A percentile compares a stretch with the other conserved stretches of the same genome.
Evolutionary conservation across 2,329 filamentous ascomycete genomes (phyloP).

Genomic region (Fusarium austroafricanum): DNA sequence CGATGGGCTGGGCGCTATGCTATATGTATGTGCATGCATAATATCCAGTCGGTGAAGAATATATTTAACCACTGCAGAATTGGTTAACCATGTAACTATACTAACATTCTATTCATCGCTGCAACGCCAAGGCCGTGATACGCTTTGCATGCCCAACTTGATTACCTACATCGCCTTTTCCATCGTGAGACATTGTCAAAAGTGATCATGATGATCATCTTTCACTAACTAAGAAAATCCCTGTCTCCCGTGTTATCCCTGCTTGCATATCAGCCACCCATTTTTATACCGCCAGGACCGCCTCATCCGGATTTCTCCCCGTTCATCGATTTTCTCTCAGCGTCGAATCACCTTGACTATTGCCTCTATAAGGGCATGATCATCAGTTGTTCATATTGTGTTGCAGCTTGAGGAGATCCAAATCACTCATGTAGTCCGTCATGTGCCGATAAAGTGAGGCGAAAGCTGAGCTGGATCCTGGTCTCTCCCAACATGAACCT

Average conservation of each 20-base stretch:
- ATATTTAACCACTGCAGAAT: neutral
- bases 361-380: neutral
- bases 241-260: slow-evolving; percentile 19
- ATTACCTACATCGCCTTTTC: neutral
- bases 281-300: slow-evolving; percentile 4
- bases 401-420: neutral
- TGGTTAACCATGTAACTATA: neutral
- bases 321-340: neutral
- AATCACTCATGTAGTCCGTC: neutral
- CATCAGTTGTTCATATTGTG: neutral
- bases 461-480: neutral
- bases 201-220: neutral
- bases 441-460: slow-evolving; percentile 17
- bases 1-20: slow-evolving; percentile 2
- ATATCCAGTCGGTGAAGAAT: slow-evolving; percentile 23
- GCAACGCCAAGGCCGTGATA: neutral
- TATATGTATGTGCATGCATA: neutral
- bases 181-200: slow-evolving; percentile 8
- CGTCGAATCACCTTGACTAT: neutral
- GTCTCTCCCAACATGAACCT: neutral
- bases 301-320: slow-evolving; percentile 11
- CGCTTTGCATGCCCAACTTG: neutral
- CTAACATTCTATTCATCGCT: neutral
- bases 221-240: neutral
- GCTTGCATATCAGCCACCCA: slow-evolving; percentile 20